Conservation (phyloP, 169 alveolate species). For the Cryptosporidium baileyi region DNA sequence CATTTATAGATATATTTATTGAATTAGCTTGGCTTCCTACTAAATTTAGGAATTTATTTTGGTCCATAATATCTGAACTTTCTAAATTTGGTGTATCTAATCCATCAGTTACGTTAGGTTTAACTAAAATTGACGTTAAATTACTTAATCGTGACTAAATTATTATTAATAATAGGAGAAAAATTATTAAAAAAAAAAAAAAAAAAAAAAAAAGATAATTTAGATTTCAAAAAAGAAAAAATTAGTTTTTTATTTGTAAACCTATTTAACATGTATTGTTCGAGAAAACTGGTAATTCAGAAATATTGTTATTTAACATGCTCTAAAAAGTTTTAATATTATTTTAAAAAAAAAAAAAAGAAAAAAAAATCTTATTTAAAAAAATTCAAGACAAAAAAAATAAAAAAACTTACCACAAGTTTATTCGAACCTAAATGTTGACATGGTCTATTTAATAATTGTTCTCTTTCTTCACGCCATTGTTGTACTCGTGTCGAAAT, state of each 20-base stretch:
- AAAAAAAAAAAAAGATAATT: no score
- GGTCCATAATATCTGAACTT: conserved; percentile 63
- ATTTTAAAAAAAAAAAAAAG: no score
- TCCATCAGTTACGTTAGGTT: conserved; percentile 36
- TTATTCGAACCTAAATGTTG: conserved; percentile 40
- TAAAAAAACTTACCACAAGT: conserved; percentile 33
- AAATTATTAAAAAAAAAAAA: no score
- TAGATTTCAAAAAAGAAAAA: no score
- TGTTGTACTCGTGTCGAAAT: conserved; percentile 46
- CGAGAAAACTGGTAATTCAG: conserved; percentile 34
- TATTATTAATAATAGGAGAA: no score
- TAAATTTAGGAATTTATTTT: conserved; percentile 9
- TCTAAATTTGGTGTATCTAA: conserved; percentile 39
- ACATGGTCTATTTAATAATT: conserved; percentile 22
- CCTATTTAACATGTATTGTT: conserved; percentile 6
- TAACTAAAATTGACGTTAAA: conserved; percentile 2
- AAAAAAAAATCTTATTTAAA: no score
- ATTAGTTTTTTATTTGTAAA: no score
- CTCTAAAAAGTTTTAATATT: background rate
- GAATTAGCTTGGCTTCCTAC: conserved; percentile 64
- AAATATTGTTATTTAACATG: background rate
- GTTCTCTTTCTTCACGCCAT: conserved; percentile 66
- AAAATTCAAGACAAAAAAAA: no score
- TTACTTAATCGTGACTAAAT: no score
- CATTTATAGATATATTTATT: conserved; percentile 33